Evolutionary conservation across 371 early-diverging fungal species (phyloP).

Genomic region (Nosema bombycis): DNA sequence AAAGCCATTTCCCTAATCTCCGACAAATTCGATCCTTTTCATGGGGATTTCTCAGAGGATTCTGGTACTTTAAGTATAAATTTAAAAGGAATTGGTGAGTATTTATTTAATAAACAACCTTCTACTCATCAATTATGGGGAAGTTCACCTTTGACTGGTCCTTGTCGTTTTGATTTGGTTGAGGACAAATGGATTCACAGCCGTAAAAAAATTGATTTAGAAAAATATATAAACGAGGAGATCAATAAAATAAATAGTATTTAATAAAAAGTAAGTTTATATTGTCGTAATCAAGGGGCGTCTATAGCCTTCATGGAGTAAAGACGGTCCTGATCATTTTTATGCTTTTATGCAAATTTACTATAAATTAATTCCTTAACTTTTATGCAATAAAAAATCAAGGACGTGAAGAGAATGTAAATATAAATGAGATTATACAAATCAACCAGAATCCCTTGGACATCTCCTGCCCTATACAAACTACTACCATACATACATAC

Average conservation of each 20-base stretch:
- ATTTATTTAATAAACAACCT: conserved; percentile 93
- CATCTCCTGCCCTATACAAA: no score
- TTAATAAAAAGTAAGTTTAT: no score
- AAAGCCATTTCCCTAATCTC: neutral
- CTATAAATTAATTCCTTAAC: no score
- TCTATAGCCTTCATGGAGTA: no score
- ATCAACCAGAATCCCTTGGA: no score
- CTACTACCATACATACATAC: no score
- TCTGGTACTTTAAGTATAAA: conserved; percentile 78
- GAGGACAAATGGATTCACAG: conserved; percentile 59
- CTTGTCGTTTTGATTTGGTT: conserved; percentile 77
- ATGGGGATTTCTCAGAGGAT: conserved; percentile 22
- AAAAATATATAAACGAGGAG: conserved; percentile 24
- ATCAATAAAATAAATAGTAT: conserved; percentile 9
- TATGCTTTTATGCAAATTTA: no score
- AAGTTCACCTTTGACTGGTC: conserved; percentile 86
- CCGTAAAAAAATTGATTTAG: conserved; percentile 20
- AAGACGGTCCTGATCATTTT: no score
- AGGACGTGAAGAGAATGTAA: no score
- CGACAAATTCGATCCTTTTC: neutral
- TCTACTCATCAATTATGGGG: conserved; percentile 93
- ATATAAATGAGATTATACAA: no score
- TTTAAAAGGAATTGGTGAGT: conserved; percentile 76
- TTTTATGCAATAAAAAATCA: no score
- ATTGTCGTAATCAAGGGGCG: no score